Conservation (phyloP, 768 basidiomycete species). For the Neoboletus subvelutipes region DNA sequence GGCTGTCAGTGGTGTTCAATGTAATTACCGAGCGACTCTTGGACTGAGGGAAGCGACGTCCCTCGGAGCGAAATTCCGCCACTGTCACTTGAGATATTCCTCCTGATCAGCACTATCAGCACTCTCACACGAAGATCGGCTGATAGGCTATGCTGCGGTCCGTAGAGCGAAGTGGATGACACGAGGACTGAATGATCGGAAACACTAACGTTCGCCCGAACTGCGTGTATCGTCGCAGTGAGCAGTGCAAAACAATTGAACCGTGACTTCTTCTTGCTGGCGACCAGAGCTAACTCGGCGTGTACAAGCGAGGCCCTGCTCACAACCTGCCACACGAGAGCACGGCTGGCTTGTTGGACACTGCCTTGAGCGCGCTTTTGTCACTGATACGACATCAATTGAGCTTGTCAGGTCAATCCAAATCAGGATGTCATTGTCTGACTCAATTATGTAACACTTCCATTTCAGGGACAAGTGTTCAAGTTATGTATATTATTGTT, state of each 20-base stretch:
- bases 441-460: constrained; percentile 13
- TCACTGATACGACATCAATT: too few relatives aligned
- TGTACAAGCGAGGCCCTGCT: neutral
- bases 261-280: too few relatives aligned
- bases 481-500: neutral
- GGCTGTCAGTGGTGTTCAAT: neutral
- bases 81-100: too few relatives aligned
- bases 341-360: neutral
- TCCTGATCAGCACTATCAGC: too few relatives aligned
- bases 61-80: neutral
- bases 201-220: neutral
- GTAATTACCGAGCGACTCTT: neutral
- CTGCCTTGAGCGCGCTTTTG: too few relatives aligned
- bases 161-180: neutral
- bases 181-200: neutral
- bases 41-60: too few relatives aligned
- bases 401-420: neutral
- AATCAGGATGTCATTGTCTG: constrained; percentile 1
- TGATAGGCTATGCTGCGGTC: neutral
- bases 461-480: constrained; percentile 16
- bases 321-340: too few relatives aligned
- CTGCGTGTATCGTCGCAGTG: neutral
- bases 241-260: neutral
- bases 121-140: neutral
- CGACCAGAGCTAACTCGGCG: neutral